Percentiles rank a stretch among this genome's conserved stretches.
Evolutionary conservation across 306 rosid genomes (phyloP).

Genomic region (Boehmeria nivea): DNA sequence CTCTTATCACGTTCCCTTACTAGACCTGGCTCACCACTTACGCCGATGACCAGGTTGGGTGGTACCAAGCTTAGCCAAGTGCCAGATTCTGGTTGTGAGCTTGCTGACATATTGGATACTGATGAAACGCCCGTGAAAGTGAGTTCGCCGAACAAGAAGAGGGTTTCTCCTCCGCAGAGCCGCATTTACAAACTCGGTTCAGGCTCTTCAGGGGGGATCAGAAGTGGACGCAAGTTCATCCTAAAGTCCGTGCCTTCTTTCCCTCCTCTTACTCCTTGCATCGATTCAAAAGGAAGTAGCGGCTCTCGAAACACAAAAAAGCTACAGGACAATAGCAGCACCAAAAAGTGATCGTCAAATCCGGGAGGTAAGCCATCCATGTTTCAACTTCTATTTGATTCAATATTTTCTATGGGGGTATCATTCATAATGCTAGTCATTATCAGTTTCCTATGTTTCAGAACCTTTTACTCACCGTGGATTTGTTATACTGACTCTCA

Average conservation of each 20-base stretch:
- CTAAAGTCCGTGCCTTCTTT: conserved; percentile 47
- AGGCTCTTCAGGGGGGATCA: conserved; percentile 45
- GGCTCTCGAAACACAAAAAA: conserved; percentile 18
- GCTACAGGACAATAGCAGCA: conserved; percentile 15
- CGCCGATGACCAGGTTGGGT: conserved; percentile 33
- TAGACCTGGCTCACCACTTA: conserved; percentile 43
- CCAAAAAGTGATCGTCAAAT: conserved; percentile 14
- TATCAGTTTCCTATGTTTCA: too few species aligned
- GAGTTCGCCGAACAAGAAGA: conserved; percentile 59
- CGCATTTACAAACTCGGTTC: conserved; percentile 31
- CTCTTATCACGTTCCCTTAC: conserved; percentile 31
- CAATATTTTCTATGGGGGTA: too few species aligned
- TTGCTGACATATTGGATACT: conserved; percentile 40
- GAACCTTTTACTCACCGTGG: too few species aligned
- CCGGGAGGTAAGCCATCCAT: conserved; percentile 6
- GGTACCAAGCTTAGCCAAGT: conserved; percentile 19
- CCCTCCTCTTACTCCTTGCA: conserved; percentile 57
- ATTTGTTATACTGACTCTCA: too few species aligned
- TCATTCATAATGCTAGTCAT: too few species aligned
- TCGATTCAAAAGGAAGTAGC: conserved; percentile 24
- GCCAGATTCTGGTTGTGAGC: conserved; percentile 23
- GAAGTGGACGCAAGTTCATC: conserved; percentile 47
- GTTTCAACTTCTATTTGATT: not conserved
- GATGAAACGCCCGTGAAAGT: conserved; percentile 46
- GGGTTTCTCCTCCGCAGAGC: conserved; percentile 62